A percentile compares a stretch with the other conserved stretches of the same genome.
Conservation (phyloP, 352 stramenopile genomes). For the Aphanomyces cochlioides region DNA sequence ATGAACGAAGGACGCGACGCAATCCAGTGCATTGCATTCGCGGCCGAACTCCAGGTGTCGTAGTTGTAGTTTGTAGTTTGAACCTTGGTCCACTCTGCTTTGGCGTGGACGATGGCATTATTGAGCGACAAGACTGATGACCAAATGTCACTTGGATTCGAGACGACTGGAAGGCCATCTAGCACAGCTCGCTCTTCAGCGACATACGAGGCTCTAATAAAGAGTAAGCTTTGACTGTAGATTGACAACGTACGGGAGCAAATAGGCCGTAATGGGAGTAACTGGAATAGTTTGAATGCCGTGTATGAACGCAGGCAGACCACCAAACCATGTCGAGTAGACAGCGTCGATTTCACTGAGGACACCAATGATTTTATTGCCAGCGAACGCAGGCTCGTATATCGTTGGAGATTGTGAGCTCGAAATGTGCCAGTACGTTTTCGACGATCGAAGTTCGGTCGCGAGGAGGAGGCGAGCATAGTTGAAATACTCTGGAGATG, state of each 20-base stretch:
- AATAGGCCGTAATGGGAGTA: constrained; percentile 60
- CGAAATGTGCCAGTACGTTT: constrained; percentile 96
- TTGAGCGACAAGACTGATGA: constrained; percentile 67
- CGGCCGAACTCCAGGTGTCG: constrained; percentile 72
- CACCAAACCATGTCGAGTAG: constrained; percentile 84
- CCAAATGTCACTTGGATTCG: constrained; percentile 51
- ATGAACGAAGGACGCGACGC: constrained; percentile 56
- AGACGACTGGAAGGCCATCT: background rate
- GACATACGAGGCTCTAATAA: constrained; percentile 47
- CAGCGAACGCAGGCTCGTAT: constrained; percentile 68
- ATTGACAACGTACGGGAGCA: constrained; percentile 45
- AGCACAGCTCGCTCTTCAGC: constrained; percentile 32
- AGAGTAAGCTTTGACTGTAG: constrained; percentile 32
- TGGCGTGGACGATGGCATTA: constrained; percentile 63
- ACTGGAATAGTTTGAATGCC: constrained; percentile 83
- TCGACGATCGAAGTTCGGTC: constrained; percentile 88
- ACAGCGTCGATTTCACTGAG: constrained; percentile 70
- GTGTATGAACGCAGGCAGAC: constrained; percentile 66
- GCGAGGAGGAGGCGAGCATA: constrained; percentile 90
- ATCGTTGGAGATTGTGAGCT: constrained; percentile 50
- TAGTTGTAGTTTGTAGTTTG: constrained; percentile 44
- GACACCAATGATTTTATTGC: constrained; percentile 77
- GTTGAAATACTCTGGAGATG: constrained; percentile 50
- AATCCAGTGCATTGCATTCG: constrained; percentile 72
- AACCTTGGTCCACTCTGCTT: constrained; percentile 60